Evolutionary conservation across 1,139 yeast species (phyloP), one percentile per base, ranked within the genome.

Genomic region (Yamadazyma sp.): DNA sequence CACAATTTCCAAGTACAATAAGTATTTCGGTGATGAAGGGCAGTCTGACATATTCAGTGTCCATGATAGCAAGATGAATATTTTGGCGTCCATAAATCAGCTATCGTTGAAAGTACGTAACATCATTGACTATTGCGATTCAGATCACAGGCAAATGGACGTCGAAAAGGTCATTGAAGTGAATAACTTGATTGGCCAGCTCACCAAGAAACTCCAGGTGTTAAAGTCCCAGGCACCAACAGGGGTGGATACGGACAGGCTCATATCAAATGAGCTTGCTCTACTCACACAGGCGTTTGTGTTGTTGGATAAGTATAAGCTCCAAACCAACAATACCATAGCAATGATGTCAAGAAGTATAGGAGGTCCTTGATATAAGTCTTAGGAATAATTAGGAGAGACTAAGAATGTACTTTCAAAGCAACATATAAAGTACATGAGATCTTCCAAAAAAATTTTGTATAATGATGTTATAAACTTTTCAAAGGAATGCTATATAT

Each of bases 251-350:
- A 40, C 43, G n/a, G 32, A 47, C 17, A 49, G 52, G 27, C 42
- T 63, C 21, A 52, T 56, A 30, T 38, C 62, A 1, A 48, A 58
- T 7, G 65, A 62, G 25, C 47, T 67, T 35, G 50, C 66, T 16
- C 46, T 66, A 24, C 44, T 67, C 11, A 59, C 70, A 1, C 54
- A 60, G 18, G 65, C 66, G 39, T 42, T 61, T 28, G 46, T 53
- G 1, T 45, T 56, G 1, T 44, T 64, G 23, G 62, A 60, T 20
- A 52, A 50, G 20, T 45, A 61, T 32, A 55, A 57, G 34, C 34
- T 44, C 6, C 56, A 56, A 35, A 48, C 59, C 5, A 42, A 50
- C 10, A 48, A 29, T 13, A 33, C 38, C 14, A 34, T 37, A 4
- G 37, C 39, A 6, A 6, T 31, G 28, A 12, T 15, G 6, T 9